phyloP scores from a whole-genome alignment of 257 asterid species.

The Nicotiana tabacum region DNA sequence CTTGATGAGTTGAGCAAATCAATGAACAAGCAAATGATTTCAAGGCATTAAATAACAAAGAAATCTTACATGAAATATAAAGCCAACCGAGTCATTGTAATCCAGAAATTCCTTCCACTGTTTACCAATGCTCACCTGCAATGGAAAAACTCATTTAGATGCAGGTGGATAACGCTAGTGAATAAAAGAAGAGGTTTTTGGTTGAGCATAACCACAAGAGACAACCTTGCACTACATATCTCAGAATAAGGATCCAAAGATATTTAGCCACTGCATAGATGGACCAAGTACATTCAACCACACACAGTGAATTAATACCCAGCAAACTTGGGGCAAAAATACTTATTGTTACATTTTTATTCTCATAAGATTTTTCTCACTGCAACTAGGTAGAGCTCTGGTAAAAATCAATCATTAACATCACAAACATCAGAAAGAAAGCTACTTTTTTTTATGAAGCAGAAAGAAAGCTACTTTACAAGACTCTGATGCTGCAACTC shows the following conservation, averaged over 20 bases:
- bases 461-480: neutral
- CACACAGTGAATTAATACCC: neutral
- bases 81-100: conserved; percentile 66
- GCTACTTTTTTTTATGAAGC: neutral
- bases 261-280: neutral
- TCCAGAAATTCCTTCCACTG: conserved; percentile 93
- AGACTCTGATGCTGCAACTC: neutral
- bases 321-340: neutral
- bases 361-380: neutral
- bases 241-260: neutral
- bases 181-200: neutral
- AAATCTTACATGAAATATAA: conserved; percentile 64
- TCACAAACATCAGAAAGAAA: neutral
- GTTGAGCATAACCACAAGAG: neutral
- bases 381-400: neutral
- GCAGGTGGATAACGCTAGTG: neutral
- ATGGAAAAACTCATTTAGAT: conserved; percentile 2
- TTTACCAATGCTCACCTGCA: conserved; percentile 82
- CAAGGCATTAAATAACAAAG: neutral
- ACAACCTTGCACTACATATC: neutral
- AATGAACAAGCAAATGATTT: neutral
- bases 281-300: neutral
- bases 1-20: neutral
- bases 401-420: neutral
- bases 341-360: neutral